Evolutionary conservation across 441 rosid genomes (phyloP), one percentile per base, ranked within the genome.

Genomic region (Isatis lusitanica): DNA sequence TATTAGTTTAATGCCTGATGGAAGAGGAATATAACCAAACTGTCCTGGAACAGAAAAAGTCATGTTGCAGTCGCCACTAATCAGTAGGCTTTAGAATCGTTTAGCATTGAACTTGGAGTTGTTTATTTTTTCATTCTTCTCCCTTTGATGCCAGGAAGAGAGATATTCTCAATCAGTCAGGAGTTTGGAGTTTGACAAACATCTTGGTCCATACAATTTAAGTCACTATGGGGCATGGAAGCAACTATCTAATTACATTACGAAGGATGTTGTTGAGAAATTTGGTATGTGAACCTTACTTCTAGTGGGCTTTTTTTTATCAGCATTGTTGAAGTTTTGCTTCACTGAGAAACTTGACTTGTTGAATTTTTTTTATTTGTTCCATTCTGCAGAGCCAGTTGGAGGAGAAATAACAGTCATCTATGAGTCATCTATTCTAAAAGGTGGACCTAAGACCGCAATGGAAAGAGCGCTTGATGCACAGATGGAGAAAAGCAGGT

Each of bases 321-420:
- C 51, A n/a, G 28, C 42, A 30, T 2, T 53, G 42, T n/a, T 28
- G n/a, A n/a, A 4, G 28, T 16, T 62, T 30, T 21, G 48, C 2
- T 26, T 56, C 12, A 53, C 30, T 44, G 50, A 43, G 52, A 68
- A 33, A 26, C 7, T 38, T 11, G 8, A 6, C 4, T 3, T 63
- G 26, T 28, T 75, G 39, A n/a, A 44, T 26, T 69, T 73, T 26
- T 26, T 26, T 3, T 26, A 2, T 1, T 26, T 26, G 28, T 26
- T 26, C 28, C 28, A 26, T 26, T 26, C 28, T 66, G 55, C 88
- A 94, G 98, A 90, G 77, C 97, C 98, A 21, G 81, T 94, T 74
- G 97, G 97, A 75, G 97, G 97, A 68, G 96, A 90, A 75, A 92
- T 92, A 64, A 86, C 93, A 0, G 90, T 94, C 58, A 79, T 82